These are phyloP conservation scores for Leishmania braziliensis DNA, from an alignment of 208 protist genomes.

Conservation along the genomic window DNA sequence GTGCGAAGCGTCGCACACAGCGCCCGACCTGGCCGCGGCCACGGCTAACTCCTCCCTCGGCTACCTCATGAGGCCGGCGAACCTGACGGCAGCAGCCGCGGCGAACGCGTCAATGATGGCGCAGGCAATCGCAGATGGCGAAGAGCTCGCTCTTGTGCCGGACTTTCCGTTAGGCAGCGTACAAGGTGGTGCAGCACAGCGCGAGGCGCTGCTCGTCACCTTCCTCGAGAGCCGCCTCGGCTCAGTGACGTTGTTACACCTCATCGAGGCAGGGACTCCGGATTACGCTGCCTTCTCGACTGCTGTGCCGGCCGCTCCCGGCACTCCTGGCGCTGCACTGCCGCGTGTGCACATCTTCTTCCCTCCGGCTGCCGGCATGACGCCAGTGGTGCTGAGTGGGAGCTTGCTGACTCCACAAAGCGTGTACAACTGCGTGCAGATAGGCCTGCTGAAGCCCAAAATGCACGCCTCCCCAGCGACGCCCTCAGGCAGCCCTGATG, in stretches of 20 bases:
- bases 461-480: not conserved
- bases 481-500: not conserved
- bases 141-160: constrained; percentile 22
- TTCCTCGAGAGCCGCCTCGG: constrained; percentile 42
- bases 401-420: constrained; percentile 37
- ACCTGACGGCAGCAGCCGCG: constrained; percentile 4
- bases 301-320: constrained; percentile 28
- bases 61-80: constrained; percentile 25
- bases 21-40: constrained; percentile 9
- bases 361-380: constrained; percentile 16
- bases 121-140: constrained; percentile 20
- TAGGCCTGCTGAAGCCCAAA: constrained; percentile 15
- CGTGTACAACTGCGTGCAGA: constrained; percentile 40
- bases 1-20: constrained; percentile 8
- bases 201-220: constrained; percentile 40
- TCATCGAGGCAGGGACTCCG: constrained; percentile 51
- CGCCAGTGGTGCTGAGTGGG: constrained; percentile 38
- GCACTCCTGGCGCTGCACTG: constrained; percentile 8
- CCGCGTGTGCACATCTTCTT: constrained; percentile 64
- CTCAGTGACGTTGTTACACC: constrained; percentile 42
- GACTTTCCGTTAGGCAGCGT: constrained; percentile 37
- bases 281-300: constrained; percentile 46
- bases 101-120: constrained; percentile 10
- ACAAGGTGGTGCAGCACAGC: constrained; percentile 46
- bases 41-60: constrained; percentile 24